Percentiles rank a stretch among this genome's conserved stretches.
Conservation (phyloP, 345 rosid species). For the Noccaea bulbosa region DNA sequence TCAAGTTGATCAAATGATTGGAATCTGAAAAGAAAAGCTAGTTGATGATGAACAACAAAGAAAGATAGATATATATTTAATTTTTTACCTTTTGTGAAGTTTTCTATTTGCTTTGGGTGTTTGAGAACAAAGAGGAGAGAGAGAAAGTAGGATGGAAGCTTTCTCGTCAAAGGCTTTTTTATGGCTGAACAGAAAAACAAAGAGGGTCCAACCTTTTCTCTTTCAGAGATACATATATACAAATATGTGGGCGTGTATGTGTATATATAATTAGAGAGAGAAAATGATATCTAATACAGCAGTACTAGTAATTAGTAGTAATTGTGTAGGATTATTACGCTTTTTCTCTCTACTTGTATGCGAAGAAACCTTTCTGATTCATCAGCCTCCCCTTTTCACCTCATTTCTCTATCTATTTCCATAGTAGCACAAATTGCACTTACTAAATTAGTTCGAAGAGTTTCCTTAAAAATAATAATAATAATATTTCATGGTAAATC, state of each 20-base stretch:
- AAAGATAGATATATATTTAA: conserved; percentile 18
- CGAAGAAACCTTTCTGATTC: conserved; percentile 70
- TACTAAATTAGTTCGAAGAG: conserved; percentile 1
- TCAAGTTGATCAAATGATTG: conserved; percentile 33
- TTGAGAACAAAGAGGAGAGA: conserved; percentile 34
- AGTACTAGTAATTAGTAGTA: not conserved
- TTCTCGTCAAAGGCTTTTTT: conserved; percentile 54
- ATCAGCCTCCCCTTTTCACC: conserved; percentile 41
- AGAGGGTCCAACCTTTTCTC: conserved; percentile 61
- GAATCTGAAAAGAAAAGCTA: conserved; percentile 34
- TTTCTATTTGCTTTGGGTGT: conserved; percentile 36
- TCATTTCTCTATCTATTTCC: conserved; percentile 33
- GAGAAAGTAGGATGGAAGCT: conserved; percentile 53
- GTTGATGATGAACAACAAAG: conserved; percentile 47
- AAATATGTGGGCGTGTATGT: conserved; percentile 19
- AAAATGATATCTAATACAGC: not conserved
- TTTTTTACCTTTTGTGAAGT: conserved; percentile 43
- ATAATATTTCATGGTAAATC: conserved; percentile 45
- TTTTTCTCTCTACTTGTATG: conserved; percentile 65
- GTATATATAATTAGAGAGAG: not conserved
- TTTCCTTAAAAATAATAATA: not conserved
- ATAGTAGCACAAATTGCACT: conserved; percentile 39
- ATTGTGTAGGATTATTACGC: conserved; percentile 47
- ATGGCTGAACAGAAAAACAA: conserved; percentile 45
- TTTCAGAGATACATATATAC: conserved; percentile 33